phyloP scores from a whole-genome alignment of 176 grass and related monocot genomes.

The Oryza australiensis region DNA sequence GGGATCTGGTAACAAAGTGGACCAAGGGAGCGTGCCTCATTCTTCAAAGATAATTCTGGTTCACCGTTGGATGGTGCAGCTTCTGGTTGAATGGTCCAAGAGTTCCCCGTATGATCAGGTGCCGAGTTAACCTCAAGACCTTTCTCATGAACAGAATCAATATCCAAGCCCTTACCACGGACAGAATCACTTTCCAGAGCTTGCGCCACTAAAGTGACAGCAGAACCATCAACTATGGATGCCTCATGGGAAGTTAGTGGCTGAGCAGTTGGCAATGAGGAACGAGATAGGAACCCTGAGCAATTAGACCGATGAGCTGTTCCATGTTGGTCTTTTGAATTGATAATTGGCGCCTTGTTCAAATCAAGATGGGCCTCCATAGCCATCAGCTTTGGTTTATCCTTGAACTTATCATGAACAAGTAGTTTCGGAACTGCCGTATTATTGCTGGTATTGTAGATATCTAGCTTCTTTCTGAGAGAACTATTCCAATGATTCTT shows the following conservation, averaged over 20 bases:
- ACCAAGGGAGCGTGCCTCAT: conserved; percentile 49
- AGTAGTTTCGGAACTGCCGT: conserved; percentile 37
- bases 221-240: conserved; percentile 44
- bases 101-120: conserved; percentile 27
- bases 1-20: conserved; percentile 77
- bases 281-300: conserved; percentile 40
- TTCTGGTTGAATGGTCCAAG: conserved; percentile 30
- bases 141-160: conserved; percentile 38
- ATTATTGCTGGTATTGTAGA: conserved; percentile 45
- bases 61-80: conserved; percentile 27
- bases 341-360: conserved; percentile 30
- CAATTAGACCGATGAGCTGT: conserved; percentile 30
- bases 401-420: conserved; percentile 50
- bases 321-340: conserved; percentile 41
- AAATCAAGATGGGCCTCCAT: conserved; percentile 41
- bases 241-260: conserved; percentile 35
- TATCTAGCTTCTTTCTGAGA: conserved; percentile 89
- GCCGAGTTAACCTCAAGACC: conserved; percentile 29
- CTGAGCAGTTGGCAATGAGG: conserved; percentile 28
- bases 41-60: conserved; percentile 20
- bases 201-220: conserved; percentile 35
- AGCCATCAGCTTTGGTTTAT: conserved; percentile 17
- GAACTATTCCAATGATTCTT: conserved; percentile 99
- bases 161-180: conserved; percentile 42
- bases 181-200: conserved; percentile 42